Conservation (phyloP, 177 flowering plant genomes). For the Vitis hybrid region DNA sequence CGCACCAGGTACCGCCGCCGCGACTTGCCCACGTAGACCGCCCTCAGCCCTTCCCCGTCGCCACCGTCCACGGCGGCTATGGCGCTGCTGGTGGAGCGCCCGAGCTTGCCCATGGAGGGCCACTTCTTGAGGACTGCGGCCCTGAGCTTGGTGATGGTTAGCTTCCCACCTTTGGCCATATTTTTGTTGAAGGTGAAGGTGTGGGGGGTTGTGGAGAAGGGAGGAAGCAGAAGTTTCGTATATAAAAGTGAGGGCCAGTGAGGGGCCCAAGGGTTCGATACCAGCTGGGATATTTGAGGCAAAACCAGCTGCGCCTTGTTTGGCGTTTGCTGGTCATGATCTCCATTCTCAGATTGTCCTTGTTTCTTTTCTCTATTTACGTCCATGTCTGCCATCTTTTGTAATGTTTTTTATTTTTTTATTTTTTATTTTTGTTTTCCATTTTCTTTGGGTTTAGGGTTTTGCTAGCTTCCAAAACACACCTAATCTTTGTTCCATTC, state of each 20-base stretch:
- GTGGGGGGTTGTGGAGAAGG: not conserved
- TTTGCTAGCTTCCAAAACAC: too few species aligned
- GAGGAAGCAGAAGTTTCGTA: conserved; percentile 18
- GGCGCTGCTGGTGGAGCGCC: conserved; percentile 27
- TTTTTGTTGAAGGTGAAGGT: not conserved
- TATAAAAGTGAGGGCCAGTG: conserved; percentile 5
- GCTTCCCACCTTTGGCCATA: conserved; percentile 23
- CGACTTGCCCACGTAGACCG: conserved; percentile 81
- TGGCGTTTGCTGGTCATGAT: not conserved
- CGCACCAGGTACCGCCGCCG: conserved; percentile 59
- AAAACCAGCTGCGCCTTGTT: conserved; percentile 21
- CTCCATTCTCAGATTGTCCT: too few species aligned
- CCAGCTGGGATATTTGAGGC: conserved; percentile 13
- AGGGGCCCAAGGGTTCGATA: conserved; percentile 22
- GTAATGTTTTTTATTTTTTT: too few species aligned
- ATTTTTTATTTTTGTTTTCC: too few species aligned
- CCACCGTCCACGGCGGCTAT: conserved; percentile 19
- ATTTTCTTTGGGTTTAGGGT: too few species aligned
- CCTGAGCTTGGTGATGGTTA: conserved; percentile 65
- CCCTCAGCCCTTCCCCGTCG: conserved; percentile 26
- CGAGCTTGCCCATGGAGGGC: conserved; percentile 50
- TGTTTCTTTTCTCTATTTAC: too few species aligned
- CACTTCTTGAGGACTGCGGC: conserved; percentile 52
- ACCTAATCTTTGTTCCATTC: too few species aligned
- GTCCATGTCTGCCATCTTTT: too few species aligned